Evolutionary conservation across 2,329 filamentous ascomycete genomes (phyloP).

Genomic region (Talaromyces sp.): DNA sequence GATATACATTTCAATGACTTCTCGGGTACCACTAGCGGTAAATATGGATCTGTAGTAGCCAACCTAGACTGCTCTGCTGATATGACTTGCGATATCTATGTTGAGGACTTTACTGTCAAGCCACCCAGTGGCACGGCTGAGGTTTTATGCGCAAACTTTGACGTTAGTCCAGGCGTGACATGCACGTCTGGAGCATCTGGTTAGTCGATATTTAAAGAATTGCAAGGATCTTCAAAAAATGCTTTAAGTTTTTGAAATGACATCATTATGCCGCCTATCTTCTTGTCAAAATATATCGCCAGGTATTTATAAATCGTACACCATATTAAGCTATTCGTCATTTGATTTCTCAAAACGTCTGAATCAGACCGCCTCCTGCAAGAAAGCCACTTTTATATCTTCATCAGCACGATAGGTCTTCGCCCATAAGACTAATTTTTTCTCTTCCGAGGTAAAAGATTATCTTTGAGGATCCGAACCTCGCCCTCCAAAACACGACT

Average conservation of each 20-base stretch:
- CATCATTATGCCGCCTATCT: neutral
- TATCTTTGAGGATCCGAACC: conserved; percentile 8
- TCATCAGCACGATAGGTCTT: neutral
- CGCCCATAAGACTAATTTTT: neutral
- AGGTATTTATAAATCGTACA: neutral
- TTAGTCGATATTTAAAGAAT: conserved; percentile 15
- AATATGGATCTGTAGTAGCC: conserved; percentile 34
- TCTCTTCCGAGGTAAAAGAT: conserved; percentile 8
- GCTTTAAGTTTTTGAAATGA: neutral
- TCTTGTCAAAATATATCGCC: too few species aligned
- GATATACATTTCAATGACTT: conserved; percentile 39
- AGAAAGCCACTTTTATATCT: neutral
- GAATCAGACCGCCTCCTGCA: neutral
- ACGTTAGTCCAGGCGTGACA: conserved; percentile 28
- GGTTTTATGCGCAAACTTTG: conserved; percentile 35
- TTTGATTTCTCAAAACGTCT: neutral
- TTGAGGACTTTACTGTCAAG: conserved; percentile 34
- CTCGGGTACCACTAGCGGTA: conserved; percentile 37
- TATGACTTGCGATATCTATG: conserved; percentile 38
- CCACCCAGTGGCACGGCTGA: conserved; percentile 32
- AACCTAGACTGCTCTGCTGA: conserved; percentile 39
- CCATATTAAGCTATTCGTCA: neutral
- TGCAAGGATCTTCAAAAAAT: neutral
- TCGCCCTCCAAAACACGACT: conserved; percentile 2
- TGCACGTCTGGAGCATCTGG: conserved; percentile 37